Conservation (phyloP, 805 yeast species). For the Candida boleticola region DNA sequence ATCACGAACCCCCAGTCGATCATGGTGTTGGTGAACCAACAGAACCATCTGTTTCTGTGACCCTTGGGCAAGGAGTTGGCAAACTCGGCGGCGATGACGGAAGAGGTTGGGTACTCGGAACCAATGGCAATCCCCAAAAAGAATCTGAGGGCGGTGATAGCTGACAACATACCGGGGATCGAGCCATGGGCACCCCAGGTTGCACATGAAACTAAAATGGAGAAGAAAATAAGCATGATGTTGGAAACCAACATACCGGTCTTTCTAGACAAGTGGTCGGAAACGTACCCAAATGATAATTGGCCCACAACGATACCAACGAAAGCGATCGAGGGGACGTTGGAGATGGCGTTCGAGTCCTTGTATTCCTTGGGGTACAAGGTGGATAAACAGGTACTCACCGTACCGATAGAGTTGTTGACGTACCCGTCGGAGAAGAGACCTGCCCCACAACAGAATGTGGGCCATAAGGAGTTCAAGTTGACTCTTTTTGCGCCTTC, state of each 20-base stretch:
- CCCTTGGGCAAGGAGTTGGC: slow-evolving; percentile 77
- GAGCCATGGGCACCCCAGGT: slow-evolving; percentile 75
- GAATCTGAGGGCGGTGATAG: slow-evolving; percentile 80
- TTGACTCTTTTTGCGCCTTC: slow-evolving; percentile 14
- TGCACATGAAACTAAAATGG: slow-evolving; percentile 77
- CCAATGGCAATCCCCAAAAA: slow-evolving; percentile 91
- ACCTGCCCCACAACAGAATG: slow-evolving; percentile 87
- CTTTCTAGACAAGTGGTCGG: slow-evolving; percentile 81
- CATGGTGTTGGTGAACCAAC: slow-evolving; percentile 85
- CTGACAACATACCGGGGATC: slow-evolving; percentile 76
- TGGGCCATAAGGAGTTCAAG: slow-evolving; percentile 50
- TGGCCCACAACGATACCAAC: slow-evolving; percentile 91
- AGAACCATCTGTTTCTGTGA: slow-evolving; percentile 82
- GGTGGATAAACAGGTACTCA: slow-evolving; percentile 61
- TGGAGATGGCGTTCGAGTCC: slow-evolving; percentile 66
- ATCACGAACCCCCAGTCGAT: slow-evolving; percentile 86
- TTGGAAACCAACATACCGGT: slow-evolving; percentile 82
- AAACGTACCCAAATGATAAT: slow-evolving; percentile 72
- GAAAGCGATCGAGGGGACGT: slow-evolving; percentile 84
- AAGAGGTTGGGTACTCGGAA: slow-evolving; percentile 91
- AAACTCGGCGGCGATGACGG: slow-evolving; percentile 92
- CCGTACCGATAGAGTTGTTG: slow-evolving; percentile 80
- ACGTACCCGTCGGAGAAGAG: slow-evolving; percentile 91
- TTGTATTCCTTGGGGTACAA: slow-evolving; percentile 67
- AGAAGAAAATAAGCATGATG: slow-evolving; percentile 67